phyloP scores from a whole-genome alignment of 129 eudicot genomes.

The Tagetes erecta region DNA sequence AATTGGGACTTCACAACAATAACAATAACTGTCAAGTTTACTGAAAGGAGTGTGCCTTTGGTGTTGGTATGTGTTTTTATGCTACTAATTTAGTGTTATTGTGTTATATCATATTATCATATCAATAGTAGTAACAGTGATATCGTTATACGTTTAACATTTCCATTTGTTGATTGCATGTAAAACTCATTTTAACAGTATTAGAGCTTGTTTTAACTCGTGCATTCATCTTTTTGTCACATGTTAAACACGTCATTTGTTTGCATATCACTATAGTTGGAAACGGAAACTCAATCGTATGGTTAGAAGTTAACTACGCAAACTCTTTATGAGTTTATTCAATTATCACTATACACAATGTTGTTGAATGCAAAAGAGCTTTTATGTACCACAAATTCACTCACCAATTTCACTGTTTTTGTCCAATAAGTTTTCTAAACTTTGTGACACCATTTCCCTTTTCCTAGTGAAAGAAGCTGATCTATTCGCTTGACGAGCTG shows the following conservation, averaged over 20 bases:
- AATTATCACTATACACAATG: conserved; percentile 11
- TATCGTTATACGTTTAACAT: neutral
- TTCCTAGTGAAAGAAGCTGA: conserved; percentile 53
- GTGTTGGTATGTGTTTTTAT: conserved; percentile 31
- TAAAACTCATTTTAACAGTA: conserved; percentile 21
- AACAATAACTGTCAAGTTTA: conserved; percentile 14
- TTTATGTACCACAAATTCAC: conserved; percentile 16
- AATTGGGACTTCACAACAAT: conserved; percentile 33
- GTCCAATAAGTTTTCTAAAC: conserved; percentile 54
- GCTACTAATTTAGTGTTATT: conserved; percentile 15
- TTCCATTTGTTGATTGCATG: conserved; percentile 31
- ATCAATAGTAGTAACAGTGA: conserved; percentile 12
- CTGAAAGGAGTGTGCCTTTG: conserved; percentile 16
- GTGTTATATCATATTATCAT: conserved; percentile 9
- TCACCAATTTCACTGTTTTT: conserved; percentile 38
- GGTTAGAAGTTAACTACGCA: neutral
- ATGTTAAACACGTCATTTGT: neutral
- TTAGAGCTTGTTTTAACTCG: conserved; percentile 27
- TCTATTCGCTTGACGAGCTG: conserved; percentile 40
- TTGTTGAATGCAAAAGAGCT: conserved; percentile 9
- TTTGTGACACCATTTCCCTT: conserved; percentile 57
- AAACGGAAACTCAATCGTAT: neutral
- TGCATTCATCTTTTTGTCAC: neutral
- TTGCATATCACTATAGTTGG: conserved; percentile 1
- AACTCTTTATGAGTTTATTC: conserved; percentile 19